Percentiles rank a stretch among this genome's conserved stretches.
These are phyloP conservation scores for Eimeria necatrix DNA, from an alignment of 169 alveolate species.

Conservation along the genomic window DNA sequence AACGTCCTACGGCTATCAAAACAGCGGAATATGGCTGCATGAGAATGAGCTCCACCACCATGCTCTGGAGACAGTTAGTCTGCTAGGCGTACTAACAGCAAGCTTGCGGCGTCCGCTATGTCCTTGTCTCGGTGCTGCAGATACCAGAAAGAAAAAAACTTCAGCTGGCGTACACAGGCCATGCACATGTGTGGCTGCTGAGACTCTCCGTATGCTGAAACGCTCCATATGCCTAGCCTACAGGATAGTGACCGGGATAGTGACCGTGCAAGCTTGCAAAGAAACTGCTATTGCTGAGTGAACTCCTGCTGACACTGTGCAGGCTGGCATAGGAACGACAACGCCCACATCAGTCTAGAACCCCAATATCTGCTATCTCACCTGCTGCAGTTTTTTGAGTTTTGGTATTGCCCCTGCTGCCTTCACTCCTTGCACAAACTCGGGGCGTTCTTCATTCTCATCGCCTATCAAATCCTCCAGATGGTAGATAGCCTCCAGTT, in stretches of 20 bases:
- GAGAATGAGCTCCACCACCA: no score
- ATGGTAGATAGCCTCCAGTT: conserved; percentile 94
- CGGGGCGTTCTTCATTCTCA: conserved; percentile 90
- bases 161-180: background rate
- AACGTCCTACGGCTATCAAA: no score
- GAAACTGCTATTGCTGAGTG: no score
- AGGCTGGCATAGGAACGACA: no score
- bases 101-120: conserved; percentile 90
- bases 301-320: no score
- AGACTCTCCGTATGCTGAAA: no score
- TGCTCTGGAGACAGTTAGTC: conserved; percentile 79
- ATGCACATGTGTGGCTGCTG: no score
- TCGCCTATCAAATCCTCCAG: conserved; percentile 93
- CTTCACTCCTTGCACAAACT: conserved; percentile 87
- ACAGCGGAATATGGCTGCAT: no score
- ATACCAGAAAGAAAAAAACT: background rate
- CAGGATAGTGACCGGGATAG: no score
- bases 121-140: conserved; percentile 87
- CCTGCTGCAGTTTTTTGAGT: conserved; percentile 86
- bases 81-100: conserved; percentile 87
- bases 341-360: no score
- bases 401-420: conserved; percentile 90
- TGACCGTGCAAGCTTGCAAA: no score
- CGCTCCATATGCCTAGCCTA: no score
- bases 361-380: background rate